A percentile compares a stretch with the other conserved stretches of the same genome.
These are phyloP conservation scores for Nothopassalora personata DNA, from an alignment of 2,329 filamentous ascomycete genomes.

Conservation along the genomic window DNA sequence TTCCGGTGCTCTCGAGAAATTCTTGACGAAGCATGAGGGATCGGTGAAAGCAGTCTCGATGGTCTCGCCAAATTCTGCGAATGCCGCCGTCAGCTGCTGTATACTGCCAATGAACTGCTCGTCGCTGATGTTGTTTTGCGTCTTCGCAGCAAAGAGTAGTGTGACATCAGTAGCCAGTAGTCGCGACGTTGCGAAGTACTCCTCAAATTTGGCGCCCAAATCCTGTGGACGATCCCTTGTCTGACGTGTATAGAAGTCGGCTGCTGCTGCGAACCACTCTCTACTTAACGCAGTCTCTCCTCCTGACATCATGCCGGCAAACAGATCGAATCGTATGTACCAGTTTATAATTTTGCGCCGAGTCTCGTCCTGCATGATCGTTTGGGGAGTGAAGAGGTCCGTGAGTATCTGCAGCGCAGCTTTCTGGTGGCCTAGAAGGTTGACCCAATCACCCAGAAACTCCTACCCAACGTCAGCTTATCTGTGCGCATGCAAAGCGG, in stretches of 20 bases:
- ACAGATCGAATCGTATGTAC: slow-evolving; percentile 85
- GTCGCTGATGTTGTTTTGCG: slow-evolving; percentile 59
- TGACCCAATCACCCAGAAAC: slow-evolving; percentile 92
- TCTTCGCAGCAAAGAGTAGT: slow-evolving; percentile 65
- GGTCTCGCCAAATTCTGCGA: slow-evolving; percentile 39
- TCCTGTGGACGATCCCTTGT: slow-evolving; percentile 56
- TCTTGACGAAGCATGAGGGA: slow-evolving; percentile 56
- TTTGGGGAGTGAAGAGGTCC: slow-evolving; percentile 70
- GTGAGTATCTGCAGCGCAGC: slow-evolving; percentile 78
- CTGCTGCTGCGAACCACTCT: slow-evolving; percentile 68
- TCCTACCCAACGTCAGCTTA: slow-evolving; percentile 53
- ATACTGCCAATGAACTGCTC: slow-evolving; percentile 62
- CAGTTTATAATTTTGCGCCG: slow-evolving; percentile 73
- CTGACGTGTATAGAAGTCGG: slow-evolving; percentile 59
- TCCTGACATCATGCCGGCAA: slow-evolving; percentile 75
- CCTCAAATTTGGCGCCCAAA: slow-evolving; percentile 57
- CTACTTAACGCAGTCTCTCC: slow-evolving; percentile 66
- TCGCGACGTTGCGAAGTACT: slow-evolving; percentile 60
- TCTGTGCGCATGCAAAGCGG: neutral
- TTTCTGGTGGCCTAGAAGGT: slow-evolving; percentile 84
- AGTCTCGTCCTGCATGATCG: slow-evolving; percentile 64
- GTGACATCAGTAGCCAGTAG: slow-evolving; percentile 77
- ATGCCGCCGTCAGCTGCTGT: slow-evolving; percentile 42
- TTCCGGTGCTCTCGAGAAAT: slow-evolving; percentile 52
- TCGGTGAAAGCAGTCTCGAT: slow-evolving; percentile 61